Percentiles rank a stretch among this genome's conserved stretches.
These are phyloP conservation scores for Falciphora oryzae DNA, from an alignment of 2,329 filamentous ascomycete genomes.

Conservation along the genomic window DNA sequence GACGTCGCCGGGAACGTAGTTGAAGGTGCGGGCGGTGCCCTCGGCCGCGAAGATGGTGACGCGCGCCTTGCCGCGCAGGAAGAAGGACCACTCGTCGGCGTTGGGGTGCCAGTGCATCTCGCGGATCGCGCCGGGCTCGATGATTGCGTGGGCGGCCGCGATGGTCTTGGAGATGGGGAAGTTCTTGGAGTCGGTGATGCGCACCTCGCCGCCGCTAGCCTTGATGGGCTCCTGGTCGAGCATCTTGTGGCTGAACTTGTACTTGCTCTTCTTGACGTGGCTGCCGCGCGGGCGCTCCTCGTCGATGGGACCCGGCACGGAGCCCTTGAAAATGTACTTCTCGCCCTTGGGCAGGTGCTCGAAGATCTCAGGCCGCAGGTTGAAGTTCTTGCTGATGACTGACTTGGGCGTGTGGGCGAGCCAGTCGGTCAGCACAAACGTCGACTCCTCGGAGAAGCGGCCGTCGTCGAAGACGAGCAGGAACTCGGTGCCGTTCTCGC, in stretches of 20 bases:
- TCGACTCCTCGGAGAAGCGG: slow-evolving; percentile 54
- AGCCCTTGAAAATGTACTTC: slow-evolving; percentile 74
- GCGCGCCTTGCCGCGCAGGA: slow-evolving; percentile 64
- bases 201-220: slow-evolving; percentile 63
- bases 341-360: slow-evolving; percentile 59
- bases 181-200: slow-evolving; percentile 70
- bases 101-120: slow-evolving; percentile 83
- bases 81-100: slow-evolving; percentile 77
- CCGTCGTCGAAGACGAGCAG: slow-evolving; percentile 45
- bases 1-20: slow-evolving; percentile 69
- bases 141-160: slow-evolving; percentile 65
- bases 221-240: slow-evolving; percentile 61
- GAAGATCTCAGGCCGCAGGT: slow-evolving; percentile 65
- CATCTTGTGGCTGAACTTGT: slow-evolving; percentile 66
- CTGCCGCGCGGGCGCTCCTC: slow-evolving; percentile 58
- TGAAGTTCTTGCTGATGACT: slow-evolving; percentile 70
- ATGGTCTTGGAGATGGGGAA: slow-evolving; percentile 70
- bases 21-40: slow-evolving; percentile 65
- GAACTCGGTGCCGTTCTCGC: slow-evolving; percentile 51
- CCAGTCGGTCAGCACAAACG: slow-evolving; percentile 70
- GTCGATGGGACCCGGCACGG: slow-evolving; percentile 56
- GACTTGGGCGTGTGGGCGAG: slow-evolving; percentile 66
- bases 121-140: slow-evolving; percentile 65
- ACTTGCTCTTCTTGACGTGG: slow-evolving; percentile 59
- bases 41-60: slow-evolving; percentile 70